A percentile compares a stretch with the other conserved stretches of the same genome.
phyloP scores from a whole-genome alignment of 257 asterid species.

The Apocynum venetum region DNA sequence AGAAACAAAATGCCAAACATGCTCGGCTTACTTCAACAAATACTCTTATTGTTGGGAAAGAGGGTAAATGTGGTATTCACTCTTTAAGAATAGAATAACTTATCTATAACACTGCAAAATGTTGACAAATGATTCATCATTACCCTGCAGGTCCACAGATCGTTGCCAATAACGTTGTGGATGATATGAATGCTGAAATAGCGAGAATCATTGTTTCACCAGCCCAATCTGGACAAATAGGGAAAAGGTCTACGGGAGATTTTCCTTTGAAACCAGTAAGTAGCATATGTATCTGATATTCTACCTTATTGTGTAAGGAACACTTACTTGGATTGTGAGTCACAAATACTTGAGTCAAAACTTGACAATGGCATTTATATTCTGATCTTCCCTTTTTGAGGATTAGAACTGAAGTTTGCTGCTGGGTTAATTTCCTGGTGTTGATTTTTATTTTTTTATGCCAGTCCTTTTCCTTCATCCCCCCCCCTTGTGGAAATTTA shows the following conservation, averaged over 20 bases:
- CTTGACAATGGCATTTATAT: background rate
- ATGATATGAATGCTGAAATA: conserved; percentile 14
- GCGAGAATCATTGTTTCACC: conserved; percentile 11
- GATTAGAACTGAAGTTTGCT: background rate
- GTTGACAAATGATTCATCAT: conserved; percentile 9
- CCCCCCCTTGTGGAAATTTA: background rate
- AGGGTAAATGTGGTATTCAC: conserved; percentile 15
- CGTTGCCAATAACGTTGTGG: conserved; percentile 16
- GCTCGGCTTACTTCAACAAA: conserved; percentile 22
- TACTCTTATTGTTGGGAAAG: conserved; percentile 16
- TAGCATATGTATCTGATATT: conserved; percentile 9
- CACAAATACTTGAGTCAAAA: background rate
- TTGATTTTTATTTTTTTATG: background rate
- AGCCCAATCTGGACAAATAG: conserved; percentile 8
- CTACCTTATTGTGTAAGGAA: background rate
- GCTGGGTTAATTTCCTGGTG: background rate
- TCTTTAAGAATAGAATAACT: background rate
- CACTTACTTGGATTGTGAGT: background rate
- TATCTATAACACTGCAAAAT: background rate
- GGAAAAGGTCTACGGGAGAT: conserved; percentile 12
- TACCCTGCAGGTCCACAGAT: conserved; percentile 25
- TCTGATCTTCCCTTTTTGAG: background rate
- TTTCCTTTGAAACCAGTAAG: conserved; percentile 21
- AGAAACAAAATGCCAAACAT: conserved; percentile 18
- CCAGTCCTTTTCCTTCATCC: background rate